phyloP scores from a whole-genome alignment of 768 basidiomycete genomes.

The Strobilomyces confusus region DNA sequence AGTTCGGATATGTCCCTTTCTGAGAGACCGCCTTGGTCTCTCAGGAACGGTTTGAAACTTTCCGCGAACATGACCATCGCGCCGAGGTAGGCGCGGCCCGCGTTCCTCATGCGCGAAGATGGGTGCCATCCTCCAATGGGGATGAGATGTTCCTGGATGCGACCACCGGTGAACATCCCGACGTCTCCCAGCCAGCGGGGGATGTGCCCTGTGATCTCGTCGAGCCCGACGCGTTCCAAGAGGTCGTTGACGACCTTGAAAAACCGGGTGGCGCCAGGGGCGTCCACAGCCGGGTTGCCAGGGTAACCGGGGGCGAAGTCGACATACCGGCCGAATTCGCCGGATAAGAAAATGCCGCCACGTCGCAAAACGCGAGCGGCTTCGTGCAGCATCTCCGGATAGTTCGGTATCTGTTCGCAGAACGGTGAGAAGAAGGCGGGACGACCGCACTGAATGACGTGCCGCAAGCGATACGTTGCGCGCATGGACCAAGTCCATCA shows the following conservation, averaged over 20 bases:
- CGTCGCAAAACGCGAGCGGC: conserved; percentile 60
- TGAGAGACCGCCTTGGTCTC: conserved; percentile 34
- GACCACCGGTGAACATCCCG: conserved; percentile 41
- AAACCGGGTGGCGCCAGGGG: conserved; percentile 28
- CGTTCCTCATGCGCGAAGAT: conserved; percentile 28
- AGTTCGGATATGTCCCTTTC: conserved; percentile 38
- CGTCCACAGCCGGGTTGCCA: conserved; percentile 23
- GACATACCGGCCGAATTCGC: conserved; percentile 52
- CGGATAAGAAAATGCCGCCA: conserved; percentile 67
- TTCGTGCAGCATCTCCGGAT: conserved; percentile 50
- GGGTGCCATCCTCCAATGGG: conserved; percentile 57
- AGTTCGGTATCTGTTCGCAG: conserved; percentile 49
- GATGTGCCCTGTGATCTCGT: conserved; percentile 36
- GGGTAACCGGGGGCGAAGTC: conserved; percentile 35
- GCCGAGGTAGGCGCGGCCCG: conserved; percentile 43
- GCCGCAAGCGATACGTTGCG: conserved; percentile 59
- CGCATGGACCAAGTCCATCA: conserved; percentile 69
- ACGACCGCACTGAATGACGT: conserved; percentile 26
- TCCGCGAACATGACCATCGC: conserved; percentile 42
- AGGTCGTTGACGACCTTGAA: conserved; percentile 39
- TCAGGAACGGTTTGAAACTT: conserved; percentile 47
- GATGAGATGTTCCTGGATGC: conserved; percentile 34
- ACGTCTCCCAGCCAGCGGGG: conserved; percentile 35
- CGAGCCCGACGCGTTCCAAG: conserved; percentile 37
- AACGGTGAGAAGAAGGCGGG: conserved; percentile 13